These are phyloP conservation scores for Cystofilobasidium macerans DNA, from an alignment of 768 basidiomycete species.

Conservation along the genomic window DNA sequence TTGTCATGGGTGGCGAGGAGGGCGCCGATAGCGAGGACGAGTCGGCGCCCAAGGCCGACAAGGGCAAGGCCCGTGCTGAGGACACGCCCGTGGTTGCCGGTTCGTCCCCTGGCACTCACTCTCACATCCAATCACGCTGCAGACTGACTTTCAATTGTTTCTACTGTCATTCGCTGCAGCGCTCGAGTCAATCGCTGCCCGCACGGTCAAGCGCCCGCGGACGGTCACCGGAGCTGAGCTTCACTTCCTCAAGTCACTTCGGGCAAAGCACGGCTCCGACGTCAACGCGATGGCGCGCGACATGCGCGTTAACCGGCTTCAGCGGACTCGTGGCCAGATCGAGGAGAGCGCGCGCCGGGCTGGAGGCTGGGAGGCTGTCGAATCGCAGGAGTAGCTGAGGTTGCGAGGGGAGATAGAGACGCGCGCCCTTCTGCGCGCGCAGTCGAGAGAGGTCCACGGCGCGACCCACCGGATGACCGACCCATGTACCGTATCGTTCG, in stretches of 20 bases:
- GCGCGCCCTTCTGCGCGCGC: too few relatives aligned
- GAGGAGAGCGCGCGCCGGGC: conserved; percentile 24
- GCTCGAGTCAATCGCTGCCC: conserved; percentile 53
- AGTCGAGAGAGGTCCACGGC: too few relatives aligned
- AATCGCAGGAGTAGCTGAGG: conserved; percentile 6
- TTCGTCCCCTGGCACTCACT: neutral
- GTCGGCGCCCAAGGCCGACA: neutral
- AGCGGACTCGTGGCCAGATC: conserved; percentile 72
- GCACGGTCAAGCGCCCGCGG: conserved; percentile 45
- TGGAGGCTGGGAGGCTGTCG: conserved; percentile 23
- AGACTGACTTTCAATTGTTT: too few relatives aligned
- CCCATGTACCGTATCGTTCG: neutral
- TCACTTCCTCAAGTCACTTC: conserved; percentile 54
- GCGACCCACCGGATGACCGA: too few relatives aligned
- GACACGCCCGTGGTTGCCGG: conserved; percentile 17
- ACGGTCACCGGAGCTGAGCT: conserved; percentile 55
- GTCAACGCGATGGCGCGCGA: conserved; percentile 67
- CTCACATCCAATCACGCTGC: too few relatives aligned
- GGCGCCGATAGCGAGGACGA: conserved; percentile 28
- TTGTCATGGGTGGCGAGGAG: conserved; percentile 45
- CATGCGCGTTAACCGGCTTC: conserved; percentile 64
- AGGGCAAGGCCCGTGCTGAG: conserved; percentile 1
- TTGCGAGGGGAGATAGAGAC: too few relatives aligned
- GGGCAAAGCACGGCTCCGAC: conserved; percentile 60
- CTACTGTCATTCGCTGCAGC: conserved; percentile 42